Evolutionary conservation across 1,284 basidiomycete genomes (phyloP).

Genomic region (Fistulinella cinereoalba): DNA sequence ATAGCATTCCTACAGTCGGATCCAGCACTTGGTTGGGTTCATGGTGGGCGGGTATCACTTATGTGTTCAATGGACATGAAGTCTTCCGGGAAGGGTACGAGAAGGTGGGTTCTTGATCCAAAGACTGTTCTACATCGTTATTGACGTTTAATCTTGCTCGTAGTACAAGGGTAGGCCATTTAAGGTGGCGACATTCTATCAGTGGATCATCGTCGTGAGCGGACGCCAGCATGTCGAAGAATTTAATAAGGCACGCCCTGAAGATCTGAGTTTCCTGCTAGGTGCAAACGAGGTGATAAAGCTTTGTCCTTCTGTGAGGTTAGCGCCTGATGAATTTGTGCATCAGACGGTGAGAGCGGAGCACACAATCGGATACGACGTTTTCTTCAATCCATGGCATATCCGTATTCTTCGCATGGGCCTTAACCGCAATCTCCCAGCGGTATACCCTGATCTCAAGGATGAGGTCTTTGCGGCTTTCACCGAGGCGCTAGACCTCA

Average conservation of each 20-base stretch:
- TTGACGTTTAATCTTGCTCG: neutral
- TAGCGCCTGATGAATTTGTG: neutral
- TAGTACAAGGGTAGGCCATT: slow-evolving; percentile 40
- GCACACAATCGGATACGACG: slow-evolving; percentile 22
- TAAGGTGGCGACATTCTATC: slow-evolving; percentile 39
- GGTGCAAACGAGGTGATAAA: slow-evolving; percentile 9
- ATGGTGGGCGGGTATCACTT: slow-evolving; percentile 14
- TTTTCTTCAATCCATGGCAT: slow-evolving; percentile 30
- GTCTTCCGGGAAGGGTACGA: slow-evolving; percentile 25
- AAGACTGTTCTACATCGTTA: no score
- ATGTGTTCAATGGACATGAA: slow-evolving; percentile 3
- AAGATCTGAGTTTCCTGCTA: slow-evolving; percentile 17
- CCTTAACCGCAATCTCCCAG: slow-evolving; percentile 33
- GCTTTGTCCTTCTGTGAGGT: neutral
- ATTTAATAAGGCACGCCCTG: slow-evolving; percentile 38
- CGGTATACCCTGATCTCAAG: slow-evolving; percentile 26
- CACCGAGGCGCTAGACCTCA: slow-evolving; percentile 22
- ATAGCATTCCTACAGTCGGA: slow-evolving; percentile 24
- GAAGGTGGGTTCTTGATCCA: slow-evolving; percentile 9
- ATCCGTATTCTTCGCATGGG: slow-evolving; percentile 21
- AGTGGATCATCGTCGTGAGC: slow-evolving; percentile 44
- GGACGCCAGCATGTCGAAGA: slow-evolving; percentile 41
- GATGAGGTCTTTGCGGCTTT: slow-evolving; percentile 36
- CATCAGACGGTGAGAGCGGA: slow-evolving; percentile 1
- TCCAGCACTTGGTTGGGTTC: slow-evolving; percentile 19